Evolutionary conservation across 805 yeast genomes (phyloP).

Genomic region (Ascoidea tarda): DNA sequence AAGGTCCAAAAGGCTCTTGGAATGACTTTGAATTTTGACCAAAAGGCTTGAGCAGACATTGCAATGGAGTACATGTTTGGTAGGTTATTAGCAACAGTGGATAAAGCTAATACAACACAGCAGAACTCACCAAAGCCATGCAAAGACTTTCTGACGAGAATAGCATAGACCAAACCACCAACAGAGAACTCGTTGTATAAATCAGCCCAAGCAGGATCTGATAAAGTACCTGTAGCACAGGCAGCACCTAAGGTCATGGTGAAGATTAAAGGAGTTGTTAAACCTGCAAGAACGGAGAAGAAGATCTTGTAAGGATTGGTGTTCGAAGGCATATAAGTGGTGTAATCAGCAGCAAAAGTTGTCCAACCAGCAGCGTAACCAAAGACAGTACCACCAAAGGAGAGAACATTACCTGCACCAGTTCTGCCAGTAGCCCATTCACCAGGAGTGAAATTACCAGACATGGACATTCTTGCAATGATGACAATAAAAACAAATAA

Average conservation of each 20-base stretch:
- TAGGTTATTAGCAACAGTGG: slow-evolving; percentile 82
- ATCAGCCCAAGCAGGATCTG: slow-evolving; percentile 28
- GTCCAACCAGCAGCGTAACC: slow-evolving; percentile 96
- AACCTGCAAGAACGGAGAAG: slow-evolving; percentile 47
- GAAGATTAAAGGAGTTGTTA: slow-evolving; percentile 55
- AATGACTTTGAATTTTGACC: slow-evolving; percentile 57
- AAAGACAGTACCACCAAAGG: slow-evolving; percentile 71
- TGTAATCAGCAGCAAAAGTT: slow-evolving; percentile 84
- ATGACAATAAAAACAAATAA: slow-evolving; percentile 58
- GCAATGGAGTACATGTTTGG: slow-evolving; percentile 92
- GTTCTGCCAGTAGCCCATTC: slow-evolving; percentile 32
- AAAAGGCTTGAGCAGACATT: slow-evolving; percentile 72
- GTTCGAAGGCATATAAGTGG: slow-evolving; percentile 68
- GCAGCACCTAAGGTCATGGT: slow-evolving; percentile 81
- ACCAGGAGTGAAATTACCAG: slow-evolving; percentile 36
- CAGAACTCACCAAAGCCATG: slow-evolving; percentile 87
- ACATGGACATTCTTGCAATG: slow-evolving; percentile 60
- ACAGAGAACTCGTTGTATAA: slow-evolving; percentile 39
- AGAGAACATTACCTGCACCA: slow-evolving; percentile 63
- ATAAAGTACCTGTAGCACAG: slow-evolving; percentile 50
- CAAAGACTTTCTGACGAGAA: slow-evolving; percentile 65
- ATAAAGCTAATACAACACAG: slow-evolving; percentile 69
- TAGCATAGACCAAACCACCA: slow-evolving; percentile 76
- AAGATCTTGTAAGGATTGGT: slow-evolving; percentile 48
- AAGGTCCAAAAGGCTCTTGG: slow-evolving; percentile 82